Evolutionary conservation across 2,329 filamentous ascomycete species (phyloP), one percentile per base, ranked within the genome.

Genomic region (Cladosporium phlei): DNA sequence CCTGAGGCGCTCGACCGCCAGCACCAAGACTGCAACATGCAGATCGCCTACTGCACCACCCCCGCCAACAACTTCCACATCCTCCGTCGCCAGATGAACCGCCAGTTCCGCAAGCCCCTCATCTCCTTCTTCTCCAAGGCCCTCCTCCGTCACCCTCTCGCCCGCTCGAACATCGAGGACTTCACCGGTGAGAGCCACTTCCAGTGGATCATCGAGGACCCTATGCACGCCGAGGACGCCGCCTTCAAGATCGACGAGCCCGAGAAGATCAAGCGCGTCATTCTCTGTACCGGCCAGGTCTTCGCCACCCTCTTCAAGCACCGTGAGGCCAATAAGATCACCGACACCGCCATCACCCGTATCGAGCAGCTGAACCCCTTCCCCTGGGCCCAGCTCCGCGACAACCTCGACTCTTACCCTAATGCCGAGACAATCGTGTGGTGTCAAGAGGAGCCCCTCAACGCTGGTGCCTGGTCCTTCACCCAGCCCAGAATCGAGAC

Each of bases 11-110:
- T 97, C 51, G 84, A 94, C 46, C 88, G 93, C 59, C 93, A 97
- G 72, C 93, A 98, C 75, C 93, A 98, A 74, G 93, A 98, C 73
- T 95, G 89, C 78, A 98, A 98, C 75, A 95, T 98, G 83, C 93
- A 98, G 74, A 86, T 98, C 66, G 89, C 84, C 47, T 95, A 93
- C 77, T 90, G 94, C 82, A 98, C 93, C n/a, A 87, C 85, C 37
- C 93, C 93, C 21, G 80, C 91, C 55, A 98, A 98, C 71, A 70
- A 94, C 66, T 98, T 98, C 84, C 93, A 98, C 72, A 83, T 93
- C 57, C 80, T 98, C 54, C 86, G 93, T 67, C 83, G 93, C 70
- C 93, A 98, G 75, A 95, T 98, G 83, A 90, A 97, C 78, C 83
- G 93, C 63, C 91, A 98, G 67, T 98, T 98, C 86, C 83, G 93